Base-by-base conservation (phyloP, 352 stramenopile species). In the Peronospora belbahrii region DNA sequence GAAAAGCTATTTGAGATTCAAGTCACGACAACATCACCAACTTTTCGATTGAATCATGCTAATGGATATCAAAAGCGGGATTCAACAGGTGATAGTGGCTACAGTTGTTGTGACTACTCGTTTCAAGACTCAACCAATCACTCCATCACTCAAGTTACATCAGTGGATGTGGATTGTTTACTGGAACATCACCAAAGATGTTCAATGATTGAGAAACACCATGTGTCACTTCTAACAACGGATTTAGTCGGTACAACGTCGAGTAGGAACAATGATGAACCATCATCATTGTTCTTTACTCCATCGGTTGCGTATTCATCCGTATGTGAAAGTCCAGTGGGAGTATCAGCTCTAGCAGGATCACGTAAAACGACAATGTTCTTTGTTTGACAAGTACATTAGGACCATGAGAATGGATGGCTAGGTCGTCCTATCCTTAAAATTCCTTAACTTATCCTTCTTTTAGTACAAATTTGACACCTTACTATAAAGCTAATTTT, bases 1-100 rank as follows among this genome's bases (percentile, higher is more conserved):
- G 67, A 74, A 9, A 70, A 74, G 30, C 46, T 90, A 13, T 90
- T 90, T 48, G 60, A 87, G 38, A 73, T 85, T 15, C 61, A 81
- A 10, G 50, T 4, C 3, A 8, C 23, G 4, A 27, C 23, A 8
- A 7, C 4, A 4, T 34, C 8, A 70, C 50, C 44, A 11, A 70
- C 20, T 33, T 65, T 63, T 25, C 38, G 42, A n/a, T n/a, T n/a
- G 3, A 35, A 59, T 28, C 28, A 51, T 41, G 28, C 30, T 13
- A 40, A 39, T 43, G 15, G 27, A 7, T 32, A 40, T 17, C 20
- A 39, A 1, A 36, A 34, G 5, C 54, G 43, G 10, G 33, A 45
- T 9, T 31, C 17, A 4, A 50, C 28, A 17, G 44, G 48, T 6
- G 52, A 63, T 1, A 48, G 47, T 33, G 42, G 40, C 40, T 60